phyloP scores from a whole-genome alignment of 495 filamentous ascomycete genomes.

The Staphylotrichum tortipilum region DNA sequence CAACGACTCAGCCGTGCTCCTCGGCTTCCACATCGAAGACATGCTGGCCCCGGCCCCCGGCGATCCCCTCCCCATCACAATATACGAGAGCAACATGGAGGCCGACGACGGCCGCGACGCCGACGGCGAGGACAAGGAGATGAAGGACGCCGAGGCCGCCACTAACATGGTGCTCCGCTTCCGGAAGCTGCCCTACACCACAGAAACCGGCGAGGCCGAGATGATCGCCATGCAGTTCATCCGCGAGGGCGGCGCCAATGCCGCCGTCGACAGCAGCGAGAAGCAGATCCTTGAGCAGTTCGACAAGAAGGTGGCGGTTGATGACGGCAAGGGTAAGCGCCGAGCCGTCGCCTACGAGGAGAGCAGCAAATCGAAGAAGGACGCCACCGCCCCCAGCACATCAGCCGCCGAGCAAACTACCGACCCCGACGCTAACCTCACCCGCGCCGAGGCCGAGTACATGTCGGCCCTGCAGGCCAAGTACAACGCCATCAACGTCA shows the following conservation, averaged over 20 bases:
- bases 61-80: constrained; percentile 76
- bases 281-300: constrained; percentile 25
- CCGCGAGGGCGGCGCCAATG: constrained; percentile 71
- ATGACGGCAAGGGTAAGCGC: constrained; percentile 42
- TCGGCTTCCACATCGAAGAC: constrained; percentile 69
- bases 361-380: constrained; percentile 26
- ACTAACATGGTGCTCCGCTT: constrained; percentile 56
- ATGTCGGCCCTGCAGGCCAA: constrained; percentile 67
- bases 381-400: constrained; percentile 19
- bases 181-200: constrained; percentile 70
- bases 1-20: constrained; percentile 81
- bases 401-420: constrained; percentile 15
- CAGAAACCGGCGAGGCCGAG: constrained; percentile 92
- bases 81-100: constrained; percentile 84
- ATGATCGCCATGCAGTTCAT: constrained; percentile 96
- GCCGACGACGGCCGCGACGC: constrained; percentile 34
- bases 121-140: constrained; percentile 53
- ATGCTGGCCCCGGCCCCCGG: constrained; percentile 47
- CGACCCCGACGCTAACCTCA: constrained; percentile 46
- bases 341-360: constrained; percentile 26
- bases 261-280: constrained; percentile 45
- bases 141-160: constrained; percentile 61
- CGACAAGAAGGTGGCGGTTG: constrained; percentile 29
- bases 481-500: constrained; percentile 83
- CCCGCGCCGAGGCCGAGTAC: constrained; percentile 68